Evolutionary conservation across 192 early-diverging fungal species (phyloP).

Genomic region (Entrophospora sp.): DNA sequence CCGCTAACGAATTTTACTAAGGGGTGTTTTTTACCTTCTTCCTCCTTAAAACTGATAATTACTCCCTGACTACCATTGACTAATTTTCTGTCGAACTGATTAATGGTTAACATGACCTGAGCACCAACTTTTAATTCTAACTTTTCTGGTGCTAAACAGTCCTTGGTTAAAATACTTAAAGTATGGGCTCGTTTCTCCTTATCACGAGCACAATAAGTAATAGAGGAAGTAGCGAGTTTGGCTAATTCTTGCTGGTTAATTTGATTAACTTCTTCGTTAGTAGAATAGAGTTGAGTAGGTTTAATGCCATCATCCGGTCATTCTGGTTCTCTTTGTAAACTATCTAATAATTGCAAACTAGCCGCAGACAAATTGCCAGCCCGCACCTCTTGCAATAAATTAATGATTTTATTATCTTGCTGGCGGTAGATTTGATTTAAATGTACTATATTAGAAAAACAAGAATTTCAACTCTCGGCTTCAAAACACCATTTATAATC

Average conservation of each 20-base stretch:
- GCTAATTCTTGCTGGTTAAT: not conserved
- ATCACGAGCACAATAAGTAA: not conserved
- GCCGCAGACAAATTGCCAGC: constrained; percentile 52
- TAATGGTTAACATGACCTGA: constrained; percentile 80
- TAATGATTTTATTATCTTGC: constrained; percentile 54
- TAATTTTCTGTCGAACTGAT: constrained; percentile 43
- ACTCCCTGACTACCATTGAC: constrained; percentile 76
- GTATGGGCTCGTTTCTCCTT: not conserved
- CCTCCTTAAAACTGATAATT: constrained; percentile 30
- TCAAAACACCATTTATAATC: constrained; percentile 48
- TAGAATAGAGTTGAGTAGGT: constrained; percentile 59
- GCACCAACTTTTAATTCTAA: constrained; percentile 64
- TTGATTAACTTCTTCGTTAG: not conserved
- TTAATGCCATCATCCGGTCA: constrained; percentile 49
- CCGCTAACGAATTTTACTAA: not conserved
- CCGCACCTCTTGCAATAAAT: constrained; percentile 79
- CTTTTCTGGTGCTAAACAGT: constrained; percentile 48
- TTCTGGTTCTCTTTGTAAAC: constrained; percentile 39
- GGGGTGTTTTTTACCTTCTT: not conserved
- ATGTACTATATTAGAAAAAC: constrained; percentile 44
- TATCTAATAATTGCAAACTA: constrained; percentile 39
- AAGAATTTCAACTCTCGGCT: constrained; percentile 40
- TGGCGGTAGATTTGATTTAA: constrained; percentile 78
- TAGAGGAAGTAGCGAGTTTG: not conserved
- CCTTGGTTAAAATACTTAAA: constrained; percentile 22